These are phyloP conservation scores for Stachybotrys chlorohalonatus DNA, from an alignment of 2,329 filamentous ascomycete species.

Conservation along the genomic window DNA sequence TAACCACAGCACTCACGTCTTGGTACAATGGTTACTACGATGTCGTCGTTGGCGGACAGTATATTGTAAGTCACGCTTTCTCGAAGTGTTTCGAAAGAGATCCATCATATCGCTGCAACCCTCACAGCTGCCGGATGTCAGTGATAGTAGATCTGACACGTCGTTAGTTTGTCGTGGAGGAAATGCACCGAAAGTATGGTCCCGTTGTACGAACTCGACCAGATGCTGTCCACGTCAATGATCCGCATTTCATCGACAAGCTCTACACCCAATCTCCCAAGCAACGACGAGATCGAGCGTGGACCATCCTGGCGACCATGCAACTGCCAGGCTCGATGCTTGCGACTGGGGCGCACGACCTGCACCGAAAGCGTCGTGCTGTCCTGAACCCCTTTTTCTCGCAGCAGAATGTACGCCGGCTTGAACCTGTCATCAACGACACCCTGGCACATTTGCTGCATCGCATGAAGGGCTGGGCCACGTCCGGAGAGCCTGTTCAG, in stretches of 20 bases:
- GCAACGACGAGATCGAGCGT: slow-evolving; percentile 4
- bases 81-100: no score
- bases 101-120: no score
- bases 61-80: slow-evolving; percentile 1
- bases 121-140: no score
- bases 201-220: slow-evolving; percentile 20
- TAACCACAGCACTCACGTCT: slow-evolving; percentile 7
- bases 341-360: slow-evolving; percentile 24
- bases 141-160: not conserved
- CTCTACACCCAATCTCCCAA: slow-evolving; percentile 1
- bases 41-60: slow-evolving; percentile 7
- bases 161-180: slow-evolving; percentile 5
- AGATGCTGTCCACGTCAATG: slow-evolving; percentile 14
- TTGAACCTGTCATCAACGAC: slow-evolving; percentile 25
- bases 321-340: slow-evolving; percentile 4
- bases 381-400: slow-evolving; percentile 35
- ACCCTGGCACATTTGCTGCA: slow-evolving; percentile 17
- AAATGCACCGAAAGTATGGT: slow-evolving; percentile 28
- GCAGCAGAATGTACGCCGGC: slow-evolving; percentile 20
- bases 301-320: slow-evolving; percentile 1
- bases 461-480: slow-evolving; percentile 8
- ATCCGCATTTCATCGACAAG: slow-evolving; percentile 7
- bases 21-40: slow-evolving; percentile 8
- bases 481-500: not conserved
- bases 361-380: slow-evolving; percentile 29